Base-by-base conservation (phyloP, 2,329 filamentous ascomycete species). In the Massarina eburnea region DNA sequence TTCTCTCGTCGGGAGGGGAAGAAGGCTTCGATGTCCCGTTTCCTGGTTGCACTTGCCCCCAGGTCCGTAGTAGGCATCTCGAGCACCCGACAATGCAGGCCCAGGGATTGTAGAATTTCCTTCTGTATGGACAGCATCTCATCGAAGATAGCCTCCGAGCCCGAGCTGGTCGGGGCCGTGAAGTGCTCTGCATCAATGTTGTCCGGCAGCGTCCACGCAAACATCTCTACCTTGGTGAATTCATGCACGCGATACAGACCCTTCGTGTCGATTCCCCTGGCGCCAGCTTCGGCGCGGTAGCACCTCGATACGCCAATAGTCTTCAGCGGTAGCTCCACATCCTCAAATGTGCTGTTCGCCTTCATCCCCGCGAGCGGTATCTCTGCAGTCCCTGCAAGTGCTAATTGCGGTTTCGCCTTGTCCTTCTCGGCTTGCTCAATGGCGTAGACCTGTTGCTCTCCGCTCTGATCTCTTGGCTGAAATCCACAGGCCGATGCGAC, bases 201-300 rank as follows among this genome's bases (percentile, higher is more conserved):
- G 42, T 82, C 77, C 1, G 88, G 83, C 22, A 79, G 60, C 4
- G 89, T 87, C 94, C 94, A 99, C 0, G 88, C 91, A 67, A 99
- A 97, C 78, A 99, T 85, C 71, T 99, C 94, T 0, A 99, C 92
- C 70, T 99, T 99, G 21, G 91, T 96, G 72, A 99, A 99, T 72
- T 99, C 94, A 72, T 99, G 94, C 3, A 99, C 94, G 21, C 94
- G 86, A 73, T 97, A 99, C 1, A 99, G 76, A 4, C 94, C 94
- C 73, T 96, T 96, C 1, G 91, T 96, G 58, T 94, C 89, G 19
- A 87, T 85, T 22, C 94, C 94, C 30, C 92, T 80, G 1, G 91
- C 89, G 24, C 94, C 94, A 0, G 94, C 94, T 73, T 99, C 94
- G 35, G 94, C 94, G 41, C 94, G 87, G 72, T 95, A 99, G 76